Evolutionary conservation across 2,329 filamentous ascomycete genomes (phyloP).

Genomic region (Neurospora sp.): DNA sequence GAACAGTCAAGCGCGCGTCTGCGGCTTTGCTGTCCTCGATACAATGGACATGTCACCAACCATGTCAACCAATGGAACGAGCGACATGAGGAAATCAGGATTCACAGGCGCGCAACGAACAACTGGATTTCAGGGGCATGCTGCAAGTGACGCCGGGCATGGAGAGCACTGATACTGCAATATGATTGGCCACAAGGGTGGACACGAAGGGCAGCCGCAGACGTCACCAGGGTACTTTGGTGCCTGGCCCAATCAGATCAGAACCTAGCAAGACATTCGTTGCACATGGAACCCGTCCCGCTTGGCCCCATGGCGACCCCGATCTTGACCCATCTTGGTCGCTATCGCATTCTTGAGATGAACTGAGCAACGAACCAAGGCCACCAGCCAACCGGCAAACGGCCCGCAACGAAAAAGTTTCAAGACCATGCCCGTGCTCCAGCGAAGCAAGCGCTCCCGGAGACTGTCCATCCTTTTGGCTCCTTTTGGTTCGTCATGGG

Average conservation of each 20-base stretch:
- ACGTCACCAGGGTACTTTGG: slow-evolving; percentile 14
- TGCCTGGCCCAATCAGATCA: not conserved
- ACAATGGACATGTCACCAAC: not conserved
- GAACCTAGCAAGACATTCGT: not conserved
- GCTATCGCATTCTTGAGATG: not conserved
- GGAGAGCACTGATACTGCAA: not conserved
- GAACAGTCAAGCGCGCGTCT: slow-evolving; percentile 3
- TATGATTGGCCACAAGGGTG: not conserved
- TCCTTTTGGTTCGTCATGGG: not conserved
- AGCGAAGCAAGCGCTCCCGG: not conserved
- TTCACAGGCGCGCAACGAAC: not conserved
- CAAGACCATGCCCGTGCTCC: not conserved
- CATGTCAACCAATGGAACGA: not conserved
- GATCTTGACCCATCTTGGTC: not conserved
- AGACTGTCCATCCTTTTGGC: not conserved
- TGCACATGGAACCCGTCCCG: not conserved
- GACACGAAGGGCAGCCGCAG: slow-evolving; percentile 11
- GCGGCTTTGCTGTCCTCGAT: not conserved
- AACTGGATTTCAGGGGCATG: not conserved
- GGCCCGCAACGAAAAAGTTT: not conserved
- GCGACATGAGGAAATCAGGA: not conserved
- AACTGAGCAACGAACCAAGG: not conserved
- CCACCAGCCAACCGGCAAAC: not conserved
- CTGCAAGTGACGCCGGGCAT: not conserved
- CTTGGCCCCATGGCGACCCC: not conserved